Conservation (phyloP, 2,329 filamentous ascomycete species). For the Elsinoe batatas region DNA sequence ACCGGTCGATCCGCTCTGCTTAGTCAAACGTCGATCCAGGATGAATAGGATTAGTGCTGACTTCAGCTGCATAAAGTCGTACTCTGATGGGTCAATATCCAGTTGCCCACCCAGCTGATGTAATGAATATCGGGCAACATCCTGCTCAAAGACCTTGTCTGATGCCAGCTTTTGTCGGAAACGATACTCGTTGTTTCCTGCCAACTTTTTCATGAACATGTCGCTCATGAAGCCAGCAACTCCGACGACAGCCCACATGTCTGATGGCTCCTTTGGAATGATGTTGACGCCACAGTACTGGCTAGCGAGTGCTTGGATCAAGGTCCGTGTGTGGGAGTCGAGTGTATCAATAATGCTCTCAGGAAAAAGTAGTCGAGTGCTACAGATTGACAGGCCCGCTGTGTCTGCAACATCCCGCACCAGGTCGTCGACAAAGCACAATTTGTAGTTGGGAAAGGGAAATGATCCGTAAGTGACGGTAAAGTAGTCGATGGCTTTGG, state of each 20-base stretch:
- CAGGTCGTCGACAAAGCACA: conserved; percentile 90
- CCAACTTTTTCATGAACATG: conserved; percentile 78
- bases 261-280: conserved; percentile 66
- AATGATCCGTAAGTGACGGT: conserved; percentile 82
- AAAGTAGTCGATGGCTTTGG: conserved; percentile 80
- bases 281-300: conserved; percentile 96
- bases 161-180: conserved; percentile 80
- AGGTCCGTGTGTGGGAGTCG: conserved; percentile 65
- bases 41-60: conserved; percentile 87
- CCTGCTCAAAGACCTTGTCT: conserved; percentile 70
- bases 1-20: conserved; percentile 74
- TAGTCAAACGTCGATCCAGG: conserved; percentile 80
- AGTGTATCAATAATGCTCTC: conserved; percentile 78
- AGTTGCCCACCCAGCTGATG: conserved; percentile 69
- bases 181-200: conserved; percentile 88
- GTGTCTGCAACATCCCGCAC: conserved; percentile 63
- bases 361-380: conserved; percentile 73
- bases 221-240: conserved; percentile 94
- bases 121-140: conserved; percentile 72
- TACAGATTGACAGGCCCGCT: conserved; percentile 79
- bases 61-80: conserved; percentile 85
- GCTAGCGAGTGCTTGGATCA: conserved; percentile 75
- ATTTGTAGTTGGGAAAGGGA: conserved; percentile 82
- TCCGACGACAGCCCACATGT: conserved; percentile 83
- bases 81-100: conserved; percentile 72